Base-by-base conservation (phyloP, 306 rosid species). In the Acacia melanoxylon region DNA sequence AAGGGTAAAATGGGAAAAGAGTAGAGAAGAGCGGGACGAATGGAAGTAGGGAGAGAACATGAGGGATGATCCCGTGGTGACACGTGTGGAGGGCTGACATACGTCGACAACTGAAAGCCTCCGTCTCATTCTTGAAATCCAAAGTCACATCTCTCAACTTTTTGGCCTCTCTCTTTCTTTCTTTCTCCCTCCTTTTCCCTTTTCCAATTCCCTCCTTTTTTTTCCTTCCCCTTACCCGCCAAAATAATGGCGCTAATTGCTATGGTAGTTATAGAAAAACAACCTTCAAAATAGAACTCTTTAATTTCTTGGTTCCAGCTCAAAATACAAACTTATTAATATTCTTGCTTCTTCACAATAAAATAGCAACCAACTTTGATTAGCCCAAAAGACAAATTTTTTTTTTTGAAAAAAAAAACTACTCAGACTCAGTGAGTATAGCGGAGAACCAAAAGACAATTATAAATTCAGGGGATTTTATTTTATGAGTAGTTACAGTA, bases 51-150 rank as follows among this genome's bases (percentile, higher is more conserved):
- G 54, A n/a, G 63, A n/a, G 63, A n/a, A 13, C 22, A 10, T 9
- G 27, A 58, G 75, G 73, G 83, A 76, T 78, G 78, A 44, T 86
- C 93, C 92, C 89, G 78, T 68, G 82, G 59, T 80, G 95, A 88
- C 93, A 83, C 95, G 94, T 89, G 90, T 86, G 27, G 76, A n/a
- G 29, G 52, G 85, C 61, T 78, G 80, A 80, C 69, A 74, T 75
- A 35, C 75, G 82, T 4, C 51, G 67, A 72, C 80, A 75, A 77
- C 88, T 65, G 76, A 81, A 79, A 67, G 35, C 85, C 54, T 54
- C 80, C 49, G 82, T 80, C 85, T 76, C 85, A 72, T 59, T 76
- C 6, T 78, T 67, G 56, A 85, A 82, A 73, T 74, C 81, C 74
- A 41, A 85, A 82, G 79, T 86, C 88, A 83, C 81, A 68, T 83